A percentile compares a stretch with the other conserved stretches of the same genome.
phyloP scores from a whole-genome alignment of 164 flowering plant species.

The Brasenia schreberi region DNA sequence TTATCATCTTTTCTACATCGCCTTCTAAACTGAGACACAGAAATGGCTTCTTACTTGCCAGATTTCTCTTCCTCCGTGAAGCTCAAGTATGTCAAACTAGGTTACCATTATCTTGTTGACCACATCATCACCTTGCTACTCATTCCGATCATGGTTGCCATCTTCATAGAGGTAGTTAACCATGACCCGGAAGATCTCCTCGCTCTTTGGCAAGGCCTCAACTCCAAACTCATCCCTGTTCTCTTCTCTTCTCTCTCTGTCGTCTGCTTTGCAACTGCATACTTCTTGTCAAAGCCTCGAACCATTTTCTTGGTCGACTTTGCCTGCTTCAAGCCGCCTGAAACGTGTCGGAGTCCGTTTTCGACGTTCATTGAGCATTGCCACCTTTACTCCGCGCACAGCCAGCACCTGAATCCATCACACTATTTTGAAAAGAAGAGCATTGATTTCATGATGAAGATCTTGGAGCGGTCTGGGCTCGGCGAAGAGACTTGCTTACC shows the following conservation, averaged over 20 bases:
- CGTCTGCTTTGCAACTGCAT: constrained; percentile 25
- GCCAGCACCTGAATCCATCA: constrained; percentile 11
- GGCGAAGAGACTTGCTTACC: constrained; percentile 13
- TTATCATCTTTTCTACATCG: no score
- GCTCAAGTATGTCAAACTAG: constrained; percentile 56
- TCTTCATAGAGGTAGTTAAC: constrained; percentile 21
- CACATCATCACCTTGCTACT: constrained; percentile 35
- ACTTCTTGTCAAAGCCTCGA: constrained; percentile 42
- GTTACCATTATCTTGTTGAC: constrained; percentile 51
- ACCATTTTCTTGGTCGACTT: constrained; percentile 43
- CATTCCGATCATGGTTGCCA: constrained; percentile 26
- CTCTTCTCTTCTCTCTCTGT: constrained; percentile 28
- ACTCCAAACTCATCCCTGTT: constrained; percentile 29
- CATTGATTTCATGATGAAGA: constrained; percentile 43
- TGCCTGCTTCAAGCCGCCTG: constrained; percentile 43
- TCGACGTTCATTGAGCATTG: constrained; percentile 55
- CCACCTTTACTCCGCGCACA: background rate
- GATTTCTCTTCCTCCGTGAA: constrained; percentile 41
- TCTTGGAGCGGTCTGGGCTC: constrained; percentile 13
- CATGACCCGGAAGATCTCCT: constrained; percentile 25
- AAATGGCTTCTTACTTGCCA: constrained; percentile 11
- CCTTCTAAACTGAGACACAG: no score
- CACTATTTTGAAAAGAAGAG: constrained; percentile 19
- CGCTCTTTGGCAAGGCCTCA: constrained; percentile 20
- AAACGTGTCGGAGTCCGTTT: constrained; percentile 42